Percentiles rank a stretch among this genome's conserved stretches.
phyloP scores from a whole-genome alignment of 352 stramenopile species.

The Phytopythium aichiense region DNA sequence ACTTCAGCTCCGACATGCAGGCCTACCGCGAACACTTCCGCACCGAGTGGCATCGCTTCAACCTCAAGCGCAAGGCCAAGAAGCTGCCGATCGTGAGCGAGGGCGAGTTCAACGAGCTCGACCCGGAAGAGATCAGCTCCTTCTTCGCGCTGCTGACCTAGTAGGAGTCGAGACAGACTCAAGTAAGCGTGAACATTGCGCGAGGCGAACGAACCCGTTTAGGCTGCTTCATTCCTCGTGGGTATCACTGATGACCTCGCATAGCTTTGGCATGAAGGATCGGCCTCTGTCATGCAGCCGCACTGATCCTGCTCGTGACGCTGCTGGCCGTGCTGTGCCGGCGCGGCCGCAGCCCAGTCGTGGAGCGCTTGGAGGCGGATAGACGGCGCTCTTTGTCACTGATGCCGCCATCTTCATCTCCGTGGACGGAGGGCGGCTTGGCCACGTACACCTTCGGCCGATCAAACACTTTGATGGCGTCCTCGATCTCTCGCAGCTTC shows the following conservation, averaged over 20 bases:
- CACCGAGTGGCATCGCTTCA: conserved; percentile 96
- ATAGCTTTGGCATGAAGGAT: neutral
- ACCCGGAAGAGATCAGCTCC: conserved; percentile 46
- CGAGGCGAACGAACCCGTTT: conserved; percentile 10
- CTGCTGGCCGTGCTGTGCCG: conserved; percentile 13
- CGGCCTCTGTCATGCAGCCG: conserved; percentile 2
- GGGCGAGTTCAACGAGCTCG: conserved; percentile 50
- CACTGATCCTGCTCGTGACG: conserved; percentile 3
- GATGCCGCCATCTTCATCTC: conserved; percentile 14
- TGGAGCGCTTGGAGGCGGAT: neutral
- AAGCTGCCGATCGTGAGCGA: conserved; percentile 73
- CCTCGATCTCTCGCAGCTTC: conserved; percentile 87
- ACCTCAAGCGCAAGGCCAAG: conserved; percentile 95
- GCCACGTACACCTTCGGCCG: conserved; percentile 84
- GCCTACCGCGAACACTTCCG: conserved; percentile 94
- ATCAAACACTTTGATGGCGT: conserved; percentile 87
- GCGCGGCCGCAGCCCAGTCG: neutral
- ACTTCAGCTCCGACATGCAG: conserved; percentile 81
- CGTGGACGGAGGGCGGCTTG: conserved; percentile 20
- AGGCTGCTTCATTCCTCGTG: neutral
- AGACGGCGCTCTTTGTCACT: neutral
- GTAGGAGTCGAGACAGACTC: conserved; percentile 2
- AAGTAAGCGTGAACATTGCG: neutral
- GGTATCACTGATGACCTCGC: neutral
- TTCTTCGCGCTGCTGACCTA: conserved; percentile 73